phyloP scores from a whole-genome alignment of 73 alveolate genomes.

The Paramecium caudatum region DNA sequence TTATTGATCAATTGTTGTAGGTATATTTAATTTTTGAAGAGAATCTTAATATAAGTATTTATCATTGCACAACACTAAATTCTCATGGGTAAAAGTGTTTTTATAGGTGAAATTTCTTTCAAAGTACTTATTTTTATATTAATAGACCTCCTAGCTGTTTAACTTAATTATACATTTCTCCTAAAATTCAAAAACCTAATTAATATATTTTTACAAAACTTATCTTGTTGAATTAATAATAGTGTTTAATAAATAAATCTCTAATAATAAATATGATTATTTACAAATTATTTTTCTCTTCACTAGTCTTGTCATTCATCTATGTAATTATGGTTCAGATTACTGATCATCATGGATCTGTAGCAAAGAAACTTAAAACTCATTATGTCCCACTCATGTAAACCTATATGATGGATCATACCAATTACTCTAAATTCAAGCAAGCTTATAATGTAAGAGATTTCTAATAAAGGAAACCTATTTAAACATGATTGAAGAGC shows the following conservation, averaged over 20 bases:
- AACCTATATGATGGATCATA: slow-evolving; percentile 27
- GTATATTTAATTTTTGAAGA: too few relatives aligned
- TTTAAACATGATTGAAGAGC: slow-evolving; percentile 52
- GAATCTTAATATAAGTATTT: too few relatives aligned
- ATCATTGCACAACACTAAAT: too few relatives aligned
- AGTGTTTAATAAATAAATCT: not conserved
- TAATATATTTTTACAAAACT: too few relatives aligned
- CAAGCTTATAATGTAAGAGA: slow-evolving; percentile 21
- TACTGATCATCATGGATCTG: not conserved
- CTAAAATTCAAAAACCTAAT: too few relatives aligned
- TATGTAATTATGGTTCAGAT: not conserved
- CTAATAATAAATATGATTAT: not conserved
- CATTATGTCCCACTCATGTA: slow-evolving; percentile 26
- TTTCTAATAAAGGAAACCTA: slow-evolving; percentile 11
- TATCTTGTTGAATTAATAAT: too few relatives aligned
- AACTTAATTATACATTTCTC: too few relatives aligned
- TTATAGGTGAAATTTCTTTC: too few relatives aligned
- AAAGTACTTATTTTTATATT: too few relatives aligned
- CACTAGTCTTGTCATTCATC: not conserved
- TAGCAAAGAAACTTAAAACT: not conserved
- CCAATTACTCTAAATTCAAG: slow-evolving; percentile 34
- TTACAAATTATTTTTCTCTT: not conserved
- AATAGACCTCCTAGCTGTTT: too few relatives aligned
- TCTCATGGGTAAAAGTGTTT: too few relatives aligned
- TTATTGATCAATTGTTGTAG: too few relatives aligned